phyloP scores from a whole-genome alignment of 2,329 filamentous ascomycete genomes.

The Leptographium flavum region DNA sequence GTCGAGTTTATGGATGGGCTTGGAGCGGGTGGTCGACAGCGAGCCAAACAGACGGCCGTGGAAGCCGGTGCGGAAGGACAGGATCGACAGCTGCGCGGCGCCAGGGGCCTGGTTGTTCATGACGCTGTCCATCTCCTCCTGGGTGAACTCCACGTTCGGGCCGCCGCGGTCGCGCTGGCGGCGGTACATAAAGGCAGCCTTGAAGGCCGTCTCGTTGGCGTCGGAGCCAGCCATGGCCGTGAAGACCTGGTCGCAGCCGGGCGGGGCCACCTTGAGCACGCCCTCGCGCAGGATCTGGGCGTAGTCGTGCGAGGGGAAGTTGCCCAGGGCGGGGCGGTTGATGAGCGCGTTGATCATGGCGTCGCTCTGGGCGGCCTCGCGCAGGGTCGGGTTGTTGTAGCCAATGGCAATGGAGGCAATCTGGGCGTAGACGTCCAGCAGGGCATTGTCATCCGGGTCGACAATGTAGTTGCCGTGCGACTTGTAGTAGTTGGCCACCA shows the following conservation, averaged over 20 bases:
- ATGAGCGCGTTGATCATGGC: slow-evolving; percentile 72
- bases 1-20: slow-evolving; percentile 89
- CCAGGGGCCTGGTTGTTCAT: slow-evolving; percentile 76
- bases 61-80: slow-evolving; percentile 80
- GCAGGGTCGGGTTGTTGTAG: slow-evolving; percentile 76
- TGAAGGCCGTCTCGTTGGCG: slow-evolving; percentile 89
- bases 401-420: slow-evolving; percentile 87
- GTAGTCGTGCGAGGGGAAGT: slow-evolving; percentile 83
- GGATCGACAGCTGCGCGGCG: slow-evolving; percentile 62
- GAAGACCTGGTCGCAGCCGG: slow-evolving; percentile 77
- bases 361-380: slow-evolving; percentile 54
- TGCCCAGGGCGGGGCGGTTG: slow-evolving; percentile 79
- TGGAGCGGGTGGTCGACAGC: slow-evolving; percentile 78
- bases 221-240: slow-evolving; percentile 81
- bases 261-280: slow-evolving; percentile 69
- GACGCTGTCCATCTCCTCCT: slow-evolving; percentile 55
- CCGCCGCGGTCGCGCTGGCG: slow-evolving; percentile 71
- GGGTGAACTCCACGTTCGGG: slow-evolving; percentile 60
- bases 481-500: slow-evolving; percentile 62
- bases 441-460: slow-evolving; percentile 55
- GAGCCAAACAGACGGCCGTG: slow-evolving; percentile 83
- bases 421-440: slow-evolving; percentile 75
- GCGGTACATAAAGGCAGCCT: slow-evolving; percentile 89
- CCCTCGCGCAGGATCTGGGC: slow-evolving; percentile 64
- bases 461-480: slow-evolving; percentile 70